Percentiles rank a stretch among this genome's conserved stretches.
Conservation (phyloP, 805 yeast species). For the Clavispora asparagi region DNA sequence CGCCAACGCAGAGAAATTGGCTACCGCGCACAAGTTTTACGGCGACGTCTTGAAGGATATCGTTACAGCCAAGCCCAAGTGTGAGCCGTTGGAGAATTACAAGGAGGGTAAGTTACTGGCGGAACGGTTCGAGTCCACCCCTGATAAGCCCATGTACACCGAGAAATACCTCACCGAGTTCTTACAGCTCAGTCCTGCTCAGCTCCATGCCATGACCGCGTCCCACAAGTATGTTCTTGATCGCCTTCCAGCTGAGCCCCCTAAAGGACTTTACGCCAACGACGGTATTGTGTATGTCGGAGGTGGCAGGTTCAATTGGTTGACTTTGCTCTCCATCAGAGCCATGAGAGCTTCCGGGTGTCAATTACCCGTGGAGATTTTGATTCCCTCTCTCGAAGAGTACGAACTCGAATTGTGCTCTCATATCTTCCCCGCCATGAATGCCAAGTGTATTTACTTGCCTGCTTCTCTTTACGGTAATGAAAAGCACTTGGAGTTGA, state of each 20-base stretch:
- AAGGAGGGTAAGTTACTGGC: conserved; percentile 14
- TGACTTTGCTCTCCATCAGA: conserved; percentile 59
- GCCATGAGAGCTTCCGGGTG: conserved; percentile 64
- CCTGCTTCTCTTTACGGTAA: conserved; percentile 24
- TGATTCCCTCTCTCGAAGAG: conserved; percentile 66
- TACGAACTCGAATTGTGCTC: conserved; percentile 60
- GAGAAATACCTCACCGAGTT: conserved; percentile 50
- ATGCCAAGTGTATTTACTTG: conserved; percentile 35
- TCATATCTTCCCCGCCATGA: conserved; percentile 31
- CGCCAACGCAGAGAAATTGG: conserved; percentile 7
- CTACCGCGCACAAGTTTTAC: conserved; percentile 39
- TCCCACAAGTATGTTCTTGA: conserved; percentile 46
- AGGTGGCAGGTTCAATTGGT: conserved; percentile 74
- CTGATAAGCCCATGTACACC: conserved; percentile 35
- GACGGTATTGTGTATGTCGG: conserved; percentile 69
- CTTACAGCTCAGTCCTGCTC: conserved; percentile 40
- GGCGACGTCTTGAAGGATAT: conserved; percentile 37
- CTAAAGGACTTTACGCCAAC: conserved; percentile 33
- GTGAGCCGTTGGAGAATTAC: conserved; percentile 41
- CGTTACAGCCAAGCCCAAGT: conserved; percentile 40
- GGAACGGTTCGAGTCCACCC: conserved; percentile 31
- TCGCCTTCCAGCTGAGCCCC: conserved; percentile 39
- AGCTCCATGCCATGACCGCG: conserved; percentile 37
- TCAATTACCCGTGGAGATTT: conserved; percentile 72
- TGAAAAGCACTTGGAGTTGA: conserved; percentile 16